phyloP scores from a whole-genome alignment of 2,329 filamentous ascomycete genomes.

The Arthrobotrys conoides region DNA sequence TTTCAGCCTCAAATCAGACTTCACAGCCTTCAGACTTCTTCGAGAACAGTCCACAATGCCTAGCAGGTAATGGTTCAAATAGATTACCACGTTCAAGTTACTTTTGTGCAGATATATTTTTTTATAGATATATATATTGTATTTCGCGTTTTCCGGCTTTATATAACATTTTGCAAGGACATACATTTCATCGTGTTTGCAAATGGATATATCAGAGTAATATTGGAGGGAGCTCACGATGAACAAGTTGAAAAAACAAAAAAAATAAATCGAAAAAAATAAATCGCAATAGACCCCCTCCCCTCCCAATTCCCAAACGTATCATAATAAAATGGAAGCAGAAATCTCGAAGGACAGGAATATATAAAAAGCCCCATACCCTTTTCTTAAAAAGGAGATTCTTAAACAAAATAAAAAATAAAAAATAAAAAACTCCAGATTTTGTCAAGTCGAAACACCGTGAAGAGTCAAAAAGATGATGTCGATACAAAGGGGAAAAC shows the following conservation, averaged over 20 bases:
- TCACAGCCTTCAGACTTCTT: too few relatives aligned
- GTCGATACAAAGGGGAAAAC: neutral
- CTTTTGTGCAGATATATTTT: too few relatives aligned
- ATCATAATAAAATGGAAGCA: neutral
- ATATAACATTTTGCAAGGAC: constrained; percentile 29
- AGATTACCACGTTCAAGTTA: too few relatives aligned
- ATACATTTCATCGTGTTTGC: constrained; percentile 14
- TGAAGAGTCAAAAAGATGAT: constrained; percentile 14
- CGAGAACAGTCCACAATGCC: too few relatives aligned
- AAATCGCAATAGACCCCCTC: constrained; percentile 1
- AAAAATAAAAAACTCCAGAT: constrained; percentile 21
- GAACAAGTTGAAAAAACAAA: constrained; percentile 4
- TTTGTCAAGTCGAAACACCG: constrained; percentile 21
- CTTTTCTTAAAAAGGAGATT: constrained; percentile 12
- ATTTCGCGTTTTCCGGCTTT: constrained; percentile 21
- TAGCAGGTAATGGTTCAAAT: too few relatives aligned
- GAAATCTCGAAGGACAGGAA: constrained; percentile 5
- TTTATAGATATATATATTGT: constrained; percentile 5
- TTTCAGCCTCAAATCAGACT: too few relatives aligned
- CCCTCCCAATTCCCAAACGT: constrained; percentile 27
- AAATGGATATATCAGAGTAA: constrained; percentile 8
- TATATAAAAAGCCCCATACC: constrained; percentile 10
- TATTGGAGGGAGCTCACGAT: neutral
- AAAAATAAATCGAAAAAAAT: neutral
- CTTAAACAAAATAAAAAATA: neutral